Base-by-base conservation (phyloP, 371 early-diverging fungal species). In the Umbelopsis sp. region DNA sequence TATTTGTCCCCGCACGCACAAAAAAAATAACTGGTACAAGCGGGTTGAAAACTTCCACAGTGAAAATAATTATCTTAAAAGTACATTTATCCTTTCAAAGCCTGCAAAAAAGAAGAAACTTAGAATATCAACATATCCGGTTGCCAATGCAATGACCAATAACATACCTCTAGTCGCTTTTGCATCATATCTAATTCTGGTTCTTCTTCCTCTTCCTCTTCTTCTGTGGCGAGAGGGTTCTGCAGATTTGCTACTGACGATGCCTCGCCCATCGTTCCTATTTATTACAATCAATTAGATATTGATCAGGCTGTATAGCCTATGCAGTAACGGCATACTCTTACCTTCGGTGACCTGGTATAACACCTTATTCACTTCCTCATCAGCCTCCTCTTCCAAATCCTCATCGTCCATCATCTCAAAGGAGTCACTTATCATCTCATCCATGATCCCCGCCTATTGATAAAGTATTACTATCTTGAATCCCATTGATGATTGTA, bases 321-420 rank as follows among this genome's bases (percentile, higher is more conserved):
- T 32, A n/a, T 41, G 41, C 6, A 22, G 10, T 5, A 63, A 35
- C 48, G 32, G 11, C 53, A 48, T 24, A 37, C 20, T 6, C 57
- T 67, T 79, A 81, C 98, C 98, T 69, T 94, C 89, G 22, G 97
- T 97, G 65, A 97, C 80, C 78, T 96, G 91, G 50, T 86, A 91
- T 65, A 98, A 76, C 3, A 98, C 91, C 66, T 91, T 93, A 72
- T 95, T 91, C 10, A 98, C 96, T 79, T 96, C 96, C 50, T 91
- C 93, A 53, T 97, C 96, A 0, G 97, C 97, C 69, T 95, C 98
- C 65, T 95, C 96, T 69, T 98, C 98, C 44, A 96, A 68, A 24
- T 92, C 97, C 3, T 93, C 95, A 48, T 94, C 95, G 67, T 97
- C 97, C 76, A 91, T 78, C 69, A 84, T 82, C 44, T 96, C 96